Evolutionary conservation across 345 rosid genomes (phyloP).

Genomic region (Noccaea caerulescens): DNA sequence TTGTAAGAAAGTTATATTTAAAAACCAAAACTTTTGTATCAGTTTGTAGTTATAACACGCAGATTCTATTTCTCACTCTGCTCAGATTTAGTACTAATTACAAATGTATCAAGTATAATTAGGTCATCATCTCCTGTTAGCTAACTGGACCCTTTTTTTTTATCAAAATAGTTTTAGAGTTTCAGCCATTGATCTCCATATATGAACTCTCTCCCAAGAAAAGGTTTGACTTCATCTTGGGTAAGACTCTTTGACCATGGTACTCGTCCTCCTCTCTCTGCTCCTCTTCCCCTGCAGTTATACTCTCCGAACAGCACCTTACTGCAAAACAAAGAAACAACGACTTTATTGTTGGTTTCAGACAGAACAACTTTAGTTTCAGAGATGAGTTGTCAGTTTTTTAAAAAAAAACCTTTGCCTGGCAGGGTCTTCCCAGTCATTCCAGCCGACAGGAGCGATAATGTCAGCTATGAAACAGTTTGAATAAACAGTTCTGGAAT

Average conservation of each 20-base stretch:
- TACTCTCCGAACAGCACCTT: slow-evolving; percentile 80
- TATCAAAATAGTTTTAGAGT: slow-evolving; percentile 43
- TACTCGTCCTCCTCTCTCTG: slow-evolving; percentile 58
- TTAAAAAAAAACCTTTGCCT: slow-evolving; percentile 53
- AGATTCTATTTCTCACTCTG: slow-evolving; percentile 13
- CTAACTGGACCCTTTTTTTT: slow-evolving; percentile 2
- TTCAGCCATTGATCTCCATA: slow-evolving; percentile 78
- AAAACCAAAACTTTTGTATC: slow-evolving; percentile 19
- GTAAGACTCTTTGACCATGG: slow-evolving; percentile 71
- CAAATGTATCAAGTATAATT: slow-evolving; percentile 31
- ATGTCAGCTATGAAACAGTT: slow-evolving; percentile 65
- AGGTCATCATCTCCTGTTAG: slow-evolving; percentile 38
- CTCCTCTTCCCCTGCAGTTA: slow-evolving; percentile 81
- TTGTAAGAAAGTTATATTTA: slow-evolving; percentile 18
- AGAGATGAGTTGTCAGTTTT: slow-evolving; percentile 8
- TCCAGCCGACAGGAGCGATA: slow-evolving; percentile 80
- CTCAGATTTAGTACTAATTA: slow-evolving; percentile 31
- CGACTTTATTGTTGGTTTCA: neutral
- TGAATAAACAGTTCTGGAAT: slow-evolving; percentile 73
- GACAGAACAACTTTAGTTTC: slow-evolving; percentile 12
- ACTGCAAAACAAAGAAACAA: slow-evolving; percentile 46
- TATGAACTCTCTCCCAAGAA: slow-evolving; percentile 62
- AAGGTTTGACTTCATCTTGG: slow-evolving; percentile 58
- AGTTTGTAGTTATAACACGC: slow-evolving; percentile 3
- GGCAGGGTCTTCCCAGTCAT: slow-evolving; percentile 66